Percentiles rank a stretch among this genome's conserved stretches.
Evolutionary conservation across 2,329 filamentous ascomycete genomes (phyloP).

Genomic region (Colletotrichum aenigma): DNA sequence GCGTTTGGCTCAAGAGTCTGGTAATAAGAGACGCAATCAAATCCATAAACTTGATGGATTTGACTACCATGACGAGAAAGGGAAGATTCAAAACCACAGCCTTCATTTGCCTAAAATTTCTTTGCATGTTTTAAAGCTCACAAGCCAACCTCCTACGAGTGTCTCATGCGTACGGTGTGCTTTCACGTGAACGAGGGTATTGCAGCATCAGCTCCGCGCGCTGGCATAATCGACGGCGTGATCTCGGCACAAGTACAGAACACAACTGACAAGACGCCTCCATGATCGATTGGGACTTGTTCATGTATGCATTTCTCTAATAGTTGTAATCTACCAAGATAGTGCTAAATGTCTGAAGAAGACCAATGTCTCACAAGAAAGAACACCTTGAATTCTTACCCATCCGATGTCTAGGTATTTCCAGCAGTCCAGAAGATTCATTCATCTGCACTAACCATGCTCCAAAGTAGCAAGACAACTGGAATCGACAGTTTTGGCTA

Average conservation of each 20-base stretch:
- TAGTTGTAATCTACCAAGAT: background rate
- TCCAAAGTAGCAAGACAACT: background rate
- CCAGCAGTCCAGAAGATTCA: background rate
- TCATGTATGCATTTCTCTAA: rapidly evolving
- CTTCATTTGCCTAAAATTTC: background rate
- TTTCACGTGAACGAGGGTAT: background rate
- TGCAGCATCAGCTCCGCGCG: background rate
- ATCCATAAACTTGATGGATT: background rate
- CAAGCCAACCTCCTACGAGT: too few species aligned
- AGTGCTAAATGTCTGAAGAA: background rate
- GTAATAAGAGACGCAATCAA: background rate
- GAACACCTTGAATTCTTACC: background rate
- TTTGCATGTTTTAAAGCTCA: background rate
- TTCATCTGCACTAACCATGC: background rate
- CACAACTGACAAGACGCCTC: background rate
- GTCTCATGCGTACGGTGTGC: too few species aligned
- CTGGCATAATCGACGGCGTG: background rate
- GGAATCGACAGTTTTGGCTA: background rate
- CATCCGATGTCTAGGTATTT: background rate
- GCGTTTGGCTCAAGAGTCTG: background rate
- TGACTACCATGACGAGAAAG: background rate
- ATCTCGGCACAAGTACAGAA: background rate
- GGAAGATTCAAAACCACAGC: rapidly evolving
- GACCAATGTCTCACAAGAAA: background rate
- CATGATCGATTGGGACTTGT: background rate